Percentiles rank a stretch among this genome's conserved stretches.
phyloP scores from a whole-genome alignment of 2,329 filamentous ascomycete species.

The Aspergillus ibericus region DNA sequence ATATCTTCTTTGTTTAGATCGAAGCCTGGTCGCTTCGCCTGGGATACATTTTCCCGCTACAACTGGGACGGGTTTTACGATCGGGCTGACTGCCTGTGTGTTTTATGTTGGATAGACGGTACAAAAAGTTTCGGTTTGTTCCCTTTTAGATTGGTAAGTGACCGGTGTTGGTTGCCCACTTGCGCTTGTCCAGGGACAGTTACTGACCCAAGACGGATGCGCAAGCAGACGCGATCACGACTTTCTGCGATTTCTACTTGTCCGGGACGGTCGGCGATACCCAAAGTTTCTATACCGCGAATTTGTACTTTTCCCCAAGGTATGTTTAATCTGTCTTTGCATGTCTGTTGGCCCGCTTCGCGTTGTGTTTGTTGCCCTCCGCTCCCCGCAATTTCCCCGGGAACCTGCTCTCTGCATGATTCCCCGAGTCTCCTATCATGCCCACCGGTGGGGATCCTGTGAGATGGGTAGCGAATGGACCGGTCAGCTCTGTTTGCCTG shows the following conservation, averaged over 20 bases:
- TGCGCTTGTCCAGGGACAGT: slow-evolving; percentile 6
- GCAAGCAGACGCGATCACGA: slow-evolving; percentile 32
- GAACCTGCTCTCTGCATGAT: not conserved
- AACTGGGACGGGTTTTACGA: slow-evolving; percentile 16
- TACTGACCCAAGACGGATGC: slow-evolving; percentile 12
- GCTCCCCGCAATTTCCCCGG: slow-evolving; percentile 1
- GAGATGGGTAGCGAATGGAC: not conserved
- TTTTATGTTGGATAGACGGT: slow-evolving; percentile 30
- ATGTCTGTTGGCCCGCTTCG: not conserved
- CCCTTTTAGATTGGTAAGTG: slow-evolving; percentile 36
- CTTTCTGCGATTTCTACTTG: slow-evolving; percentile 19
- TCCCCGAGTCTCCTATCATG: not conserved
- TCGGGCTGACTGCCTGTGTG: slow-evolving; percentile 27
- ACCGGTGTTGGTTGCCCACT: not conserved
- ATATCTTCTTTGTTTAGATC: slow-evolving; percentile 14
- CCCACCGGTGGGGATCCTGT: not conserved
- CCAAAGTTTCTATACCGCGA: slow-evolving; percentile 11
- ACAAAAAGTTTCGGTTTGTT: slow-evolving; percentile 22
- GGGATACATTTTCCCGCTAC: slow-evolving; percentile 8
- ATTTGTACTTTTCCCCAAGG: slow-evolving; percentile 20
- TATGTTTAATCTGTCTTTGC: slow-evolving; percentile 10
- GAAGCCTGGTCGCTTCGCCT: slow-evolving; percentile 34
- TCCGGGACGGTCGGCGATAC: slow-evolving; percentile 15
- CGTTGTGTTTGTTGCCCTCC: not conserved
- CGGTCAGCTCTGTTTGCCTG: not conserved